These are phyloP conservation scores for Yamadazyma membranifaciens DNA, from an alignment of 1,139 yeast species.

Conservation along the genomic window DNA sequence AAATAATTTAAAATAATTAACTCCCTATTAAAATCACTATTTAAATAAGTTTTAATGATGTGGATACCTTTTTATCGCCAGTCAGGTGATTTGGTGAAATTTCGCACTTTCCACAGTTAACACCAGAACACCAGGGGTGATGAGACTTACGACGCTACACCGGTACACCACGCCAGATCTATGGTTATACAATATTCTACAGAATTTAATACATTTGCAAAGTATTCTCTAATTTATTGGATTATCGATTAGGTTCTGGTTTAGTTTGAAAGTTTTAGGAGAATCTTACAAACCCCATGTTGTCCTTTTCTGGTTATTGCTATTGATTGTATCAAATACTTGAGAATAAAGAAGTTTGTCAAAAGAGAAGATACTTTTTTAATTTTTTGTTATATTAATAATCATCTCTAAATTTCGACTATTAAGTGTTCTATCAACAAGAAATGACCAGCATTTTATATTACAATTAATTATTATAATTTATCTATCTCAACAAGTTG, in stretches of 20 bases:
- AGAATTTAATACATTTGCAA: no score
- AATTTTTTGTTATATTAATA: constrained; percentile 5
- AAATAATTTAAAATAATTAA: background rate
- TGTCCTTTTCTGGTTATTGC: no score
- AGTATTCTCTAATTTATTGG: no score
- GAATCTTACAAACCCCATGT: no score
- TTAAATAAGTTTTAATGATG: background rate
- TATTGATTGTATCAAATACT: no score
- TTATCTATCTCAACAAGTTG: constrained; percentile 11
- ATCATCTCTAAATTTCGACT: constrained; percentile 6
- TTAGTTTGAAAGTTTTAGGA: no score
- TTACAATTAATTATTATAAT: constrained; percentile 2
- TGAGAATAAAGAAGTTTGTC: no score
- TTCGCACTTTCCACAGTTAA: background rate
- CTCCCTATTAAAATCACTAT: background rate
- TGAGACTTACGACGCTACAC: no score
- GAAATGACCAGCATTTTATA: constrained; percentile 6
- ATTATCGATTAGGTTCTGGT: no score
- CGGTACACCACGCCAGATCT: no score
- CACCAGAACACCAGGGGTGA: background rate
- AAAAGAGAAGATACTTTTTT: no score
- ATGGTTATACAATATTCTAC: no score
- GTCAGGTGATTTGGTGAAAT: constrained; percentile 7
- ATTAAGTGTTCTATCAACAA: constrained; percentile 7
- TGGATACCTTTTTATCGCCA: background rate